phyloP scores from a whole-genome alignment of 225 moss, liverwort and hornwort genomes.

The Asterella californica region DNA sequence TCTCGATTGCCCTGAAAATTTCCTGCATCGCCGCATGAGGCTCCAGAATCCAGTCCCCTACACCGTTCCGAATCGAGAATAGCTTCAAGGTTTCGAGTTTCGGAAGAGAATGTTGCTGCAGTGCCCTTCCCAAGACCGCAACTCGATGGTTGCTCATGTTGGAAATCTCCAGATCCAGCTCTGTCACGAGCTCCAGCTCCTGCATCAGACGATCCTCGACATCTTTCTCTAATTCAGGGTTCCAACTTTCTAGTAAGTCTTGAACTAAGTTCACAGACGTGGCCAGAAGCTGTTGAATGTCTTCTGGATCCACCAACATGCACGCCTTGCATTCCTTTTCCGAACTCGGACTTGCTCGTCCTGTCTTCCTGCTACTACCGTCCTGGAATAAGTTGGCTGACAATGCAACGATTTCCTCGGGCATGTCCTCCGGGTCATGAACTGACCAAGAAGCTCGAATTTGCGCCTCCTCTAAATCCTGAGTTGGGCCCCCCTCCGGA shows the following conservation, averaged over 20 bases:
- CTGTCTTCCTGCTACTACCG: background rate
- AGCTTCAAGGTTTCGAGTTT: background rate
- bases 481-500: background rate
- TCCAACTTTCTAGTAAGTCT: conserved; percentile 15
- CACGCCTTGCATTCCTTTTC: conserved; percentile 3
- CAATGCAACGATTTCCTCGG: background rate
- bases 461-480: background rate
- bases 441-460: conserved; percentile 1
- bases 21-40: background rate
- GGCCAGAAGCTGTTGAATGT: background rate
- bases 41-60: background rate
- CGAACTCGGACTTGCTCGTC: background rate
- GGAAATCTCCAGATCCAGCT: conserved; percentile 12
- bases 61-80: background rate
- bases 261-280: conserved; percentile 10
- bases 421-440: conserved; percentile 1
- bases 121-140: background rate
- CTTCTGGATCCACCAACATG: conserved; percentile 16
- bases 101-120: background rate
- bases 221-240: background rate
- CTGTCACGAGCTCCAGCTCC: conserved; percentile 13
- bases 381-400: conserved; percentile 15
- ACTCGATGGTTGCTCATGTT: conserved; percentile 2
- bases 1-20: conserved; percentile 8
- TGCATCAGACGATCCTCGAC: conserved; percentile 11